Conservation (phyloP, 352 stramenopile genomes). For the Phytophthora quininea region DNA sequence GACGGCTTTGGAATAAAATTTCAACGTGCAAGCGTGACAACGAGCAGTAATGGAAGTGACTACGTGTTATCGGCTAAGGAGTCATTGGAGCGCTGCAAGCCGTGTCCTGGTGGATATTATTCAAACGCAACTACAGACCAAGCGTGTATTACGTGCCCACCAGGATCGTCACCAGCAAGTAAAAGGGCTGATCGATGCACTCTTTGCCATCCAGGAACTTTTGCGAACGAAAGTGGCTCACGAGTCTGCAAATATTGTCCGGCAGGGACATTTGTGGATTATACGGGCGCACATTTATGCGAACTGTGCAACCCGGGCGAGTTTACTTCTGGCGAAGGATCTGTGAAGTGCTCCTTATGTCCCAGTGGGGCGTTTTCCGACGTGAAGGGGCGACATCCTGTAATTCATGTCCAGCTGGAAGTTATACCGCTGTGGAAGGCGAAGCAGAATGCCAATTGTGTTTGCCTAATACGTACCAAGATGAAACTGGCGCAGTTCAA, state of each 20-base stretch:
- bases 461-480: conserved; percentile 47
- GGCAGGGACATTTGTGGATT: conserved; percentile 37
- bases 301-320: conserved; percentile 44
- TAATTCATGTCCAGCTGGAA: conserved; percentile 35
- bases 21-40: neutral
- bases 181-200: conserved; percentile 24
- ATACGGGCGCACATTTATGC: conserved; percentile 39
- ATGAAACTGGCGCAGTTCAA: conserved; percentile 20
- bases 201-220: conserved; percentile 53
- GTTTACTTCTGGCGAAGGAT: conserved; percentile 34
- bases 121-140: conserved; percentile 53
- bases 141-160: conserved; percentile 45
- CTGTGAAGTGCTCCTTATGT: conserved; percentile 34
- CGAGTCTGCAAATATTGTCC: conserved; percentile 41
- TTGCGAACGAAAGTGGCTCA: conserved; percentile 38
- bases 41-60: too few relatives aligned
- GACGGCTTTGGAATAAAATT: conserved; percentile 17
- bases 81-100: conserved; percentile 28
- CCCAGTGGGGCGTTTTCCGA: conserved; percentile 36
- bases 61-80: conserved; percentile 15
- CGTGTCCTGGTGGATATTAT: conserved; percentile 45
- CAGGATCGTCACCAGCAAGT: conserved; percentile 21
- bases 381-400: conserved; percentile 17
- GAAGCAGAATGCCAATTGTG: conserved; percentile 57
- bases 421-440: conserved; percentile 37